Evolutionary conservation across 1,139 yeast species (phyloP).

Genomic region (Lodderomyces metapsilosis): DNA sequence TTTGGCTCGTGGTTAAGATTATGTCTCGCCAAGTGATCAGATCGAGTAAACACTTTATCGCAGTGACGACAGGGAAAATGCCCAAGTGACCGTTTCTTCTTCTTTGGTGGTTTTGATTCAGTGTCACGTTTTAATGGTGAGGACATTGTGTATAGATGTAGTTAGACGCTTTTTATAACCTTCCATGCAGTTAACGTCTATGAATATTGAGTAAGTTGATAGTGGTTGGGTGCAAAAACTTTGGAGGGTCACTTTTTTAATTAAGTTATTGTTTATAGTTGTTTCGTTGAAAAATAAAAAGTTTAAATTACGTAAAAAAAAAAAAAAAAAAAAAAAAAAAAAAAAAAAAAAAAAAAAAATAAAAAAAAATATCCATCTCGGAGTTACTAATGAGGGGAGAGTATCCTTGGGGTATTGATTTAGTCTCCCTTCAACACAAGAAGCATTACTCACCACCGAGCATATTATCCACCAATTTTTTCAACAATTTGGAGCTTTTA

Average conservation of each 20-base stretch:
- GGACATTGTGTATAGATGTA: background rate
- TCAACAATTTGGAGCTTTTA: too few relatives aligned
- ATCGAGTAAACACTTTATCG: slow-evolving; percentile 39
- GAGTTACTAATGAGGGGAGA: too few relatives aligned
- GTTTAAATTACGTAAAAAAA: too few relatives aligned
- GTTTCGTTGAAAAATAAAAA: background rate
- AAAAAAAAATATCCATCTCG: too few relatives aligned
- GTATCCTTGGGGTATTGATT: too few relatives aligned
- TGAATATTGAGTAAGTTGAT: background rate
- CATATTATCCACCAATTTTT: too few relatives aligned
- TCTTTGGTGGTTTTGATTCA: slow-evolving; percentile 7
- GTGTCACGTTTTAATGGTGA: background rate
- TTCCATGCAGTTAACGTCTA: background rate
- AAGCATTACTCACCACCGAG: too few relatives aligned
- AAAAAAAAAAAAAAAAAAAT: background rate
- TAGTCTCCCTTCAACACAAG: too few relatives aligned
- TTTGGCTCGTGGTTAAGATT: slow-evolving; percentile 41
- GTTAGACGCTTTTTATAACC: background rate
- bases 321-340: background rate
- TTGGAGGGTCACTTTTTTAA: background rate
- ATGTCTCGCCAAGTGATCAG: slow-evolving; percentile 45
- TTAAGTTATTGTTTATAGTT: slow-evolving; percentile 2
- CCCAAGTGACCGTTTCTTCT: slow-evolving; percentile 18
- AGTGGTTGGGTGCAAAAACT: background rate
- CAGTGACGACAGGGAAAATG: slow-evolving; percentile 29